Evolutionary conservation across 2,329 filamentous ascomycete species (phyloP).

Genomic region (Anisogramma anomala): DNA sequence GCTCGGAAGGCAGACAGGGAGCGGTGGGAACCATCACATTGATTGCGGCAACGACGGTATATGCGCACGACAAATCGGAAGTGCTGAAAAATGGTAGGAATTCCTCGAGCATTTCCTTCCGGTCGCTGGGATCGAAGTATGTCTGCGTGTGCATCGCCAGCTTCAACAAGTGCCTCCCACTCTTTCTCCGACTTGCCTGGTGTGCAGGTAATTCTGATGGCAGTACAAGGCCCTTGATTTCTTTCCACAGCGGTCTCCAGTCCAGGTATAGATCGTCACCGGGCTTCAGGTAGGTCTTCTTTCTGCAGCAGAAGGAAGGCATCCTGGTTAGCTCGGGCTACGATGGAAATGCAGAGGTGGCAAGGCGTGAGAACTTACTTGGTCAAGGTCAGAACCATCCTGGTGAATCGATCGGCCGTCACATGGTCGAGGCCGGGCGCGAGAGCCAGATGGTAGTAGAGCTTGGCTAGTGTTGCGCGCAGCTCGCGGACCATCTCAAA

Average conservation of each 20-base stretch:
- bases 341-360: not conserved
- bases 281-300: constrained; percentile 89
- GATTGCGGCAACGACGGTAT: constrained; percentile 78
- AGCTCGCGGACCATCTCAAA: constrained; percentile 87
- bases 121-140: constrained; percentile 83
- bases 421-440: constrained; percentile 77
- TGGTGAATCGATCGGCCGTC: constrained; percentile 80
- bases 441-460: constrained; percentile 89
- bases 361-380: constrained; percentile 49
- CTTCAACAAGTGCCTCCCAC: constrained; percentile 62
- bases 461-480: constrained; percentile 69
- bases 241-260: constrained; percentile 86
- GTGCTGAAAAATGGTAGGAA: constrained; percentile 82
- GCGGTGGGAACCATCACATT: constrained; percentile 82
- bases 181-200: constrained; percentile 42
- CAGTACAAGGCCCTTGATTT: constrained; percentile 81
- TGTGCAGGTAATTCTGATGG: constrained; percentile 68
- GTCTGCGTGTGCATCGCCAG: constrained; percentile 81
- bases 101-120: constrained; percentile 70
- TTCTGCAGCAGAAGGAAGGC: constrained; percentile 48
- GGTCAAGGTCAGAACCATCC: constrained; percentile 93
- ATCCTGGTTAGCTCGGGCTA: constrained; percentile 19
- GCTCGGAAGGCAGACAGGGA: constrained; percentile 58
- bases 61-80: constrained; percentile 83
- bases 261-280: constrained; percentile 83